Conservation (phyloP, 495 filamentous ascomycete species). For the Sabuloglossum arenarium region DNA sequence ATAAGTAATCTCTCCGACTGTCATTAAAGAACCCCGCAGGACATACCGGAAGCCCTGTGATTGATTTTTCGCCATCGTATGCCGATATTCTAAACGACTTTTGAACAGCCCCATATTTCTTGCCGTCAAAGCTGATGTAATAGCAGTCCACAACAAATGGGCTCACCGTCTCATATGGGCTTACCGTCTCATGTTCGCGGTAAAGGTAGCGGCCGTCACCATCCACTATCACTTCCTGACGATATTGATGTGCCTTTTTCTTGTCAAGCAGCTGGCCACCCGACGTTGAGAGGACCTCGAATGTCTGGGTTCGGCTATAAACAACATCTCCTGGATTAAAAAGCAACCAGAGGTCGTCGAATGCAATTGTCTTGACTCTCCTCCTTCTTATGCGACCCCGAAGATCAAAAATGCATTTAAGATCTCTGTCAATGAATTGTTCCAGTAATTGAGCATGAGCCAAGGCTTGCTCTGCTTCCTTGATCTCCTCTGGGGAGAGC, state of each 20-base stretch:
- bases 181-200: not conserved
- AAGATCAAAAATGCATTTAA: not conserved
- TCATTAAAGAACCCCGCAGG: conserved; percentile 14
- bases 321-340: not conserved
- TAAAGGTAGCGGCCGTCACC: not conserved
- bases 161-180: not conserved
- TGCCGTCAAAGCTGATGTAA: conserved; percentile 24
- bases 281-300: not conserved
- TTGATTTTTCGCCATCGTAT: conserved; percentile 19
- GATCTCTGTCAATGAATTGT: not conserved
- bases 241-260: not conserved
- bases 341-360: not conserved
- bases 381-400: not conserved
- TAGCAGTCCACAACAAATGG: conserved; percentile 14
- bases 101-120: conserved; percentile 18
- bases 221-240: not conserved
- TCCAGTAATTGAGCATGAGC: not conserved
- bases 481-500: not conserved
- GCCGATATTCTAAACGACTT: conserved; percentile 10
- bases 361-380: not conserved
- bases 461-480: not conserved
- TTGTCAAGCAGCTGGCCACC: not conserved
- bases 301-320: not conserved
- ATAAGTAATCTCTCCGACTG: conserved; percentile 2
- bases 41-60: conserved; percentile 18